Evolutionary conservation across 352 stramenopile genomes (phyloP).

Genomic region (Globisporangium echinulatum): DNA sequence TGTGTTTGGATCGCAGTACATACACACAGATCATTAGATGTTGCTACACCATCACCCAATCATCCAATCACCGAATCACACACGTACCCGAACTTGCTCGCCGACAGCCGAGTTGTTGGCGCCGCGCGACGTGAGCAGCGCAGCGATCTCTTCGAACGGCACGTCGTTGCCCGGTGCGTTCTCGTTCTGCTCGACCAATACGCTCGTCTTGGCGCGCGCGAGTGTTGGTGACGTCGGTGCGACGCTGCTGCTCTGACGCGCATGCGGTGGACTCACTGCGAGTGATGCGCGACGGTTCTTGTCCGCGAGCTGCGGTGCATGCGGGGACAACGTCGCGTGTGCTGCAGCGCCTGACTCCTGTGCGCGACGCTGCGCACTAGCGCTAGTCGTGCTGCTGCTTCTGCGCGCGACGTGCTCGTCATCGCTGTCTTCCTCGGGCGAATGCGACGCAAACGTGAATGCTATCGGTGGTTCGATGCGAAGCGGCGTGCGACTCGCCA

Average conservation of each 20-base stretch:
- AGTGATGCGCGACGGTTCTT: not conserved
- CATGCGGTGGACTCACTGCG: not conserved
- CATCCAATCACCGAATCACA: not conserved
- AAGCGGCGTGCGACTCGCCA: slow-evolving; percentile 1
- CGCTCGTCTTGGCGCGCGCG: slow-evolving; percentile 9
- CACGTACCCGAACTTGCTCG: slow-evolving; percentile 16
- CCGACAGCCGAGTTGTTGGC: not conserved
- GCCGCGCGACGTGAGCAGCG: slow-evolving; percentile 8
- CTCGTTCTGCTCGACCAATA: slow-evolving; percentile 12
- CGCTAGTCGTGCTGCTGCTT: not conserved
- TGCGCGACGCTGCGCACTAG: too few species aligned
- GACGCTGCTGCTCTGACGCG: not conserved
- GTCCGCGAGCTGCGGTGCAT: slow-evolving; percentile 1
- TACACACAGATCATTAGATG: not conserved
- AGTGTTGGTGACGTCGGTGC: slow-evolving; percentile 2
- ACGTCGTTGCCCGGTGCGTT: slow-evolving; percentile 15
- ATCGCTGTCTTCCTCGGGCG: slow-evolving; percentile 1
- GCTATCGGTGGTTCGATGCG: slow-evolving; percentile 2
- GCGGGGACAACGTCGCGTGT: not conserved
- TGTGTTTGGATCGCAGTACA: too few species aligned
- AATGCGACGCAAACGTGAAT: slow-evolving; percentile 11
- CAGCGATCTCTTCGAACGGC: slow-evolving; percentile 17
- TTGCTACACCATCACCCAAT: too few species aligned
- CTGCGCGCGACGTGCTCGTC: not conserved
- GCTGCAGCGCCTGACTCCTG: not conserved